Conservation (phyloP, 441 rosid species). For the Adansonia grandidieri region DNA sequence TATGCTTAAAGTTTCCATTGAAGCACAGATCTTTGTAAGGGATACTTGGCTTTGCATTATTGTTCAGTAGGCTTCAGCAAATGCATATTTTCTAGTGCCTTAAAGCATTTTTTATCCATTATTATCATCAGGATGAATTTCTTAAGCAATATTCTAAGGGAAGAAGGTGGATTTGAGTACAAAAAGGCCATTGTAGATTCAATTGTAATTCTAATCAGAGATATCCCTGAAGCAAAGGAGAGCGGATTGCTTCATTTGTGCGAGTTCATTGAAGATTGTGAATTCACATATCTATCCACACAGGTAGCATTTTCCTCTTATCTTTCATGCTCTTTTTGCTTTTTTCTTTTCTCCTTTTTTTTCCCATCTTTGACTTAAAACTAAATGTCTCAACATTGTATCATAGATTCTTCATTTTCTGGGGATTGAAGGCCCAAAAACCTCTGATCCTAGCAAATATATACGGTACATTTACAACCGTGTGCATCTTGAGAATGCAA, state of each 20-base stretch:
- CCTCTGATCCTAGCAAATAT: conserved; percentile 95
- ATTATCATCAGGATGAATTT: conserved; percentile 81
- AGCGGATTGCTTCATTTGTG: conserved; percentile 94
- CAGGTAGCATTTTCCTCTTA: conserved; percentile 58
- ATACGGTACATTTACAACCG: conserved; percentile 96
- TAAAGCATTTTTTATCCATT: background rate
- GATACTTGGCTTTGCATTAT: conserved; percentile 23
- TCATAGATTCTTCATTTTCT: conserved; percentile 93
- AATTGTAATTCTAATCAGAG: conserved; percentile 87
- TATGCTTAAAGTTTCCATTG: conserved; percentile 93
- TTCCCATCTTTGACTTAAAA: conserved; percentile 6
- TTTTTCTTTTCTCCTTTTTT: background rate
- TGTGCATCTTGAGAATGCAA: conserved; percentile 97
- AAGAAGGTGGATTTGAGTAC: conserved; percentile 98
- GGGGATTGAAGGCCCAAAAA: conserved; percentile 94
- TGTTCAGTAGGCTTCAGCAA: conserved; percentile 14
- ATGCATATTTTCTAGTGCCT: background rate
- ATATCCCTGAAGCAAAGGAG: conserved; percentile 96
- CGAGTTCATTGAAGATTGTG: conserved; percentile 98
- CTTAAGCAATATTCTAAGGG: conserved; percentile 92
- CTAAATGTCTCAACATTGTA: conserved; percentile 15
- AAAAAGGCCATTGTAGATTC: conserved; percentile 97
- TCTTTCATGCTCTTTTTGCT: conserved; percentile 5
- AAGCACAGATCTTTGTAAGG: conserved; percentile 92
- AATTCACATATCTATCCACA: conserved; percentile 95